Evolutionary conservation across 257 asterid species (phyloP), one percentile per base, ranked within the genome.

Genomic region (Lantana camara): DNA sequence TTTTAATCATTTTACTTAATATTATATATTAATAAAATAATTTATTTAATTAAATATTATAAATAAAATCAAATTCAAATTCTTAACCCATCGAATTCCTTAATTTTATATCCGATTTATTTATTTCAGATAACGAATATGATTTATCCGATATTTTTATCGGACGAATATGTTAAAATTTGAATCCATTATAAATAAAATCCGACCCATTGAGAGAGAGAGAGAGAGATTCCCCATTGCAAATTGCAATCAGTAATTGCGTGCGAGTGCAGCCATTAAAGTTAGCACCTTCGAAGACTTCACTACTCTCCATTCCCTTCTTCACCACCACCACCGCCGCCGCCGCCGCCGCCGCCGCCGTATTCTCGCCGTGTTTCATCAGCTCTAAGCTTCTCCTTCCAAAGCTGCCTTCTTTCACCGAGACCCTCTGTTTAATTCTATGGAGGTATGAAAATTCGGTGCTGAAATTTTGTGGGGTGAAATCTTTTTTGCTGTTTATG

Each of bases 401-500:
- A 73, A 34, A 60, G 77, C 70, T 52, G 57, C 59, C 52, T 56
- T 55, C 37, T 21, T 42, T 72, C 77, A 75, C 87, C 79, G 82
- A 80, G 32, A 80, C 60, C 65, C 83, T 69, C 77, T 80, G 63
- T 73, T 75, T 73, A 68, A 80, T 11, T 73, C 76, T 52, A 90
- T 93, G 96, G 95, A 93, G 96, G 98, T 93, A 72, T 45, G 7
- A 37, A 71, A 63, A 42, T 14, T 37, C 40, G n/a, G 3, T 52
- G 42, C 24, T 37, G 53, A 38, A 20, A 15, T 65, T 57, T 49
- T 32, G 0, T 49, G 64, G 50, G 64, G 47, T 57, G n/a, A n/a
- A n/a, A n/a, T n/a, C n/a, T n/a, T n/a, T n/a, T n/a, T n/a, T 51
- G 3, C 19, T 48, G 19, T 63, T 15, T 3, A 24, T 35, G 46